Base-by-base conservation (phyloP, 805 yeast genomes). In the Ascoidea tarda region DNA sequence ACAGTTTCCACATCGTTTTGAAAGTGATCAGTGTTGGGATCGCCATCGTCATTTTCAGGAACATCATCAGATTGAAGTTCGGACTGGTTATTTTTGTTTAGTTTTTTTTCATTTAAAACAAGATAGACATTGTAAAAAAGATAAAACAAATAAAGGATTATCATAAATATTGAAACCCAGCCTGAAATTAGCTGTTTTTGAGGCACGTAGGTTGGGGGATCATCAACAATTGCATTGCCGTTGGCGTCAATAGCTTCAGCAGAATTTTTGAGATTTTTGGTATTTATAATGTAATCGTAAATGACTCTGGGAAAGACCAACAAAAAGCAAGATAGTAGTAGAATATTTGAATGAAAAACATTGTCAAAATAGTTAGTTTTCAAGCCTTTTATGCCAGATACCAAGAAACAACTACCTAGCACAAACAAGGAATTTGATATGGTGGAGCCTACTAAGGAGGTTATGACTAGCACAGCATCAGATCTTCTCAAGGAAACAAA, bases 401-500 rank as follows among this genome's bases (percentile, higher is more conserved):
- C 58, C 51, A 59, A 59, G 44, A 57, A 58, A 49, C 62, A 59
- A 4, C 59, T 46, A n/a, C 62, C 62, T 32, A 54, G 56, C 42
- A 59, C 61, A 56, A 74, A 65, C 58, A 74, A 63, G 58, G 71
- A 70, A 58, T 74, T 74, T 42, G 74, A 70, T 46, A 74, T 67
- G 51, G 74, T 70, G 45, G 73, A 67, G 5, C 78, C 78, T 54
- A 74, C 67, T 74, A 74, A 72, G 44, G 69, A 65, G 8, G 78
- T 77, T 58, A 74, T 76, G 16, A 75, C 77, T 54, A 74, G 69
- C 46, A 77, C 63, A 44, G 74, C 69, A 62, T 74, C 78, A 51
- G 68, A 68, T 16, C 73, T 72, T 54, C 66, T 70, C 60, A 74
- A 71, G 5, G 78, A 76, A 51, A 75, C 72, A 38, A 75, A 67